Percentiles rank a stretch among this genome's conserved stretches.
phyloP scores from a whole-genome alignment of 108 stramenopile species.

The Cylindrotheca closterium region DNA sequence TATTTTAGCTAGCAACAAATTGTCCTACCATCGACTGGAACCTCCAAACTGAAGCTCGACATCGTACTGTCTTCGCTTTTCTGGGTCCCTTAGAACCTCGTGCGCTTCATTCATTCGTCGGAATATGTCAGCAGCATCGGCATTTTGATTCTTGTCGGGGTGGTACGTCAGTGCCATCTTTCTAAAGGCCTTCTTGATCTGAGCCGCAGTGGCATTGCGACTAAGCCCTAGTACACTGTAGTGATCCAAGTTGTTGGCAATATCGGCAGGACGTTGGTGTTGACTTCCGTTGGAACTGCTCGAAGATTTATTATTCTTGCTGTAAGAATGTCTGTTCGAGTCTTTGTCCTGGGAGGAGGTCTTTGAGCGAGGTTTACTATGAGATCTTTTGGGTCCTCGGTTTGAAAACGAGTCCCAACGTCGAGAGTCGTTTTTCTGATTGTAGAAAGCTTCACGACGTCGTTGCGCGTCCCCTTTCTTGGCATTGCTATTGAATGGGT shows the following conservation, averaged over 20 bases:
- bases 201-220: conserved; percentile 47
- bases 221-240: conserved; percentile 65
- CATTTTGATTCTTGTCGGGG: conserved; percentile 35
- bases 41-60: no score
- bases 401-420: conserved; percentile 71
- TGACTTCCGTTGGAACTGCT: conserved; percentile 8
- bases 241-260: conserved; percentile 16
- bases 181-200: conserved; percentile 81
- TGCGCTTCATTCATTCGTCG: conserved; percentile 72
- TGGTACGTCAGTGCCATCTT: conserved; percentile 52
- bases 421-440: conserved; percentile 32
- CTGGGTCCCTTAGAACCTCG: conserved; percentile 63
- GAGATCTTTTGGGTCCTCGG: conserved; percentile 26
- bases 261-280: conserved; percentile 1
- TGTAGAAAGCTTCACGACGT: conserved; percentile 45
- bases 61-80: conserved; percentile 65
- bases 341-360: neutral
- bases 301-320: conserved; percentile 4
- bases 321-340: conserved; percentile 7
- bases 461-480: conserved; percentile 24
- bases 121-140: conserved; percentile 72
- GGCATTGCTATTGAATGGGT: conserved; percentile 37
- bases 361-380: conserved; percentile 6
- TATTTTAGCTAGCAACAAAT: no score
- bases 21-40: no score